Evolutionary conservation across 208 protist species (phyloP).

Genomic region (Leishmania tropica): DNA sequence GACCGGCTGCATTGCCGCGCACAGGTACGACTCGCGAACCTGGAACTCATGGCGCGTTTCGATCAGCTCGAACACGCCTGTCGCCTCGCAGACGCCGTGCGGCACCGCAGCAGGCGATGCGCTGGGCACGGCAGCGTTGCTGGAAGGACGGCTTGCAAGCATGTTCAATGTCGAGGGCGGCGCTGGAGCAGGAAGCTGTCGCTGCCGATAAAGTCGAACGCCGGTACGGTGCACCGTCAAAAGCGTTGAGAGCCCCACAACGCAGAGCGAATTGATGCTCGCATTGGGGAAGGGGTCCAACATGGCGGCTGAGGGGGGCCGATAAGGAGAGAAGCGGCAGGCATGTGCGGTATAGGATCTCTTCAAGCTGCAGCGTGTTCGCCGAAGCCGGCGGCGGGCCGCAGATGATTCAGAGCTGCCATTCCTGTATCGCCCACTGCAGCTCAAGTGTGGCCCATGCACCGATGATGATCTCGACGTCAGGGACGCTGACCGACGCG

Average conservation of each 20-base stretch:
- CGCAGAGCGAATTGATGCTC: conserved; percentile 35
- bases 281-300: conserved; percentile 53
- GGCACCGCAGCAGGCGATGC: background rate
- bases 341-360: conserved; percentile 28
- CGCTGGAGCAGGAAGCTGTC: background rate
- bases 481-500: background rate
- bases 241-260: conserved; percentile 34
- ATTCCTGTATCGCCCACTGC: background rate
- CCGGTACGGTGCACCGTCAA: conserved; percentile 54
- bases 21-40: conserved; percentile 59
- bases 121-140: background rate
- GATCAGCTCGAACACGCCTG: conserved; percentile 46
- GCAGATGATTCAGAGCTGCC: background rate
- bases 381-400: background rate
- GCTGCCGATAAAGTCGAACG: conserved; percentile 43
- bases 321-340: conserved; percentile 17
- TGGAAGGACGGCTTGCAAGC: background rate
- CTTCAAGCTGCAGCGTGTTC: background rate
- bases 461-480: background rate
- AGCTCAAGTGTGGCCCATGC: background rate
- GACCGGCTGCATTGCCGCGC: conserved; percentile 20
- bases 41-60: conserved; percentile 43
- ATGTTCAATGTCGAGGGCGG: background rate
- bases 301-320: conserved; percentile 26
- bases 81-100: conserved; percentile 4